Base-by-base conservation (phyloP, 257 asterid species). In the Salvia miltiorrhiza region DNA sequence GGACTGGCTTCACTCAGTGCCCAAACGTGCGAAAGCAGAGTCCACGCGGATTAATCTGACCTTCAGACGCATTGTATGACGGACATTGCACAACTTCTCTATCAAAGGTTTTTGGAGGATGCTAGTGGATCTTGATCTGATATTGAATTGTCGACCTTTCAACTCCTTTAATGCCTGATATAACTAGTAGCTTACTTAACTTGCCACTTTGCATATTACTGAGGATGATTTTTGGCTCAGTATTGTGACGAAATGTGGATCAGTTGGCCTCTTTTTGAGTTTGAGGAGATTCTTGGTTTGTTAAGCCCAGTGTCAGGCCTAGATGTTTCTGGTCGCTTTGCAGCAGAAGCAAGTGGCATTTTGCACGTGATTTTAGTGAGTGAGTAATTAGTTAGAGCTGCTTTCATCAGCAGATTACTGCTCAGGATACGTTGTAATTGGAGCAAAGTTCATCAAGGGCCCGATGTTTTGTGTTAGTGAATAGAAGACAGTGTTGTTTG, bases 1-100 rank as follows among this genome's bases (percentile, higher is more conserved):
- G 43, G 95, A 93, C 75, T 93, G 98, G 97, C 77, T 90, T 47
- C 98, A 93, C 71, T 88, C 98, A 1, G 95, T 93, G 63, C 98
- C 98, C 37, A 93, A 88, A 74, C 98, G 97, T 3, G 86, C 53
- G 9, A 93, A 90, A 81, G 97, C 95, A 0, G 86, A 75, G 35
- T 82, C 90, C 0, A 69, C 59, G 20, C 82, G 96, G 37, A 90
- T 93, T 61, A 93, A 93, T 77, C 97, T 93, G 73, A 93, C 98
- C 1, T 93, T 93, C 80, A 83, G 98, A 76, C 80, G 73, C 47
- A 70, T 92, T 61, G 53, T 85, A 48, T 82, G 78, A 85, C 73
- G 10, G 30, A 5, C 33, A 41, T 58, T 45, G 43, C 48, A 4
- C 60, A 39, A 14, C 21, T 16, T 39, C 24, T 32, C 10, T 5